phyloP scores from a whole-genome alignment of 495 filamentous ascomycete genomes.

The Aspergillus incahuasiensis region DNA sequence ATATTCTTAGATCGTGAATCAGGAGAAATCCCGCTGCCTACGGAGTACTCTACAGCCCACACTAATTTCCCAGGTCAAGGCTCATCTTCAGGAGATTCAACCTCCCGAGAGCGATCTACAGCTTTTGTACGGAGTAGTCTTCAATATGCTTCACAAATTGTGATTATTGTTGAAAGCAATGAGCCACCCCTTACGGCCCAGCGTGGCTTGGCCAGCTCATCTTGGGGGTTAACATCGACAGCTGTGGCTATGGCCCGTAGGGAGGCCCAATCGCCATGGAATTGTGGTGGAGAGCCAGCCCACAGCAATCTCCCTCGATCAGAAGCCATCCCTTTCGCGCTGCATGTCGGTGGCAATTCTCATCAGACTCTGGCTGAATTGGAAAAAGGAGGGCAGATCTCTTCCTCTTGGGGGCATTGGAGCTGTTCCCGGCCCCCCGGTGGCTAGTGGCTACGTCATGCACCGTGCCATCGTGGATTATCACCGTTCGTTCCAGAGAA shows the following conservation, averaged over 20 bases:
- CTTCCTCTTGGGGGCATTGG: slow-evolving; percentile 2
- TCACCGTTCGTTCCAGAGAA: not conserved
- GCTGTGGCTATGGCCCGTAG: slow-evolving; percentile 11
- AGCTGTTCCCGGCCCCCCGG: not conserved
- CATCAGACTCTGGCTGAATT: not conserved
- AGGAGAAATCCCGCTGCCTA: slow-evolving; percentile 7
- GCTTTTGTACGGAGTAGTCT: not conserved
- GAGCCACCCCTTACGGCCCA: not conserved
- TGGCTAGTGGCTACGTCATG: slow-evolving; percentile 21
- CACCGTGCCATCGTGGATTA: slow-evolving; percentile 11
- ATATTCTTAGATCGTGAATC: not conserved
- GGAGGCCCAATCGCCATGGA: slow-evolving; percentile 2
- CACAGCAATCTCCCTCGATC: slow-evolving; percentile 8
- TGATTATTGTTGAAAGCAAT: not conserved
- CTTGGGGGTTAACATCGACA: not conserved
- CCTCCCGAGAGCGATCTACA: too few relatives aligned
- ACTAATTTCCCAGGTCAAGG: not conserved
- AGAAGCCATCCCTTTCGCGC: slow-evolving; percentile 11
- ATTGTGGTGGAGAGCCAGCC: slow-evolving; percentile 5
- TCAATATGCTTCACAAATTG: not conserved
- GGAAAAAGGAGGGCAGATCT: slow-evolving; percentile 16
- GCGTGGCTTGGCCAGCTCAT: slow-evolving; percentile 8
- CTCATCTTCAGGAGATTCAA: slow-evolving; percentile 6
- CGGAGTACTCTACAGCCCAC: not conserved
- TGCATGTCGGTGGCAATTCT: slow-evolving; percentile 10